A percentile compares a stretch with the other conserved stretches of the same genome.
These are phyloP conservation scores for Phytophthora europaea DNA, from an alignment of 352 stramenopile genomes.

Conservation along the genomic window DNA sequence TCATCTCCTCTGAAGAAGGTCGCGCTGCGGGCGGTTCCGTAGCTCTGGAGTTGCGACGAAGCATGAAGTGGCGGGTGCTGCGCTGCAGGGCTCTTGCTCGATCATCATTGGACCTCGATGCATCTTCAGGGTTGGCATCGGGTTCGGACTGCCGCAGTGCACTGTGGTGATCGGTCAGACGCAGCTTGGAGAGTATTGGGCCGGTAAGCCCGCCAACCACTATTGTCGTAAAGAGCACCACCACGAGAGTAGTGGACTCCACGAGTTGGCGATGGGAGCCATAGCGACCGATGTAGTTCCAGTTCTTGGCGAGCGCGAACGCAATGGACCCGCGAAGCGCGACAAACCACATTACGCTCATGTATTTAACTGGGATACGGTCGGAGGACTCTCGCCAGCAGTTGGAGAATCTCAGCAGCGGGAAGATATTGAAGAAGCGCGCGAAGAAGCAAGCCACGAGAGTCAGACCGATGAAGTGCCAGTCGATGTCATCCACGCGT, in stretches of 20 bases:
- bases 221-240: constrained; percentile 90
- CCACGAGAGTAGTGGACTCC: constrained; percentile 86
- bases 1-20: constrained; percentile 11
- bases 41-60: constrained; percentile 44
- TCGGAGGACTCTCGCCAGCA: constrained; percentile 59
- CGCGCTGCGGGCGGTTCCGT: constrained; percentile 27
- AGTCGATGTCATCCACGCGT: constrained; percentile 82
- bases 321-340: constrained; percentile 94
- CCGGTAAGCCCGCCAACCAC: constrained; percentile 84
- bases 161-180: constrained; percentile 49
- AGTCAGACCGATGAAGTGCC: constrained; percentile 80
- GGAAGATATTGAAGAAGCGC: constrained; percentile 85
- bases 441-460: constrained; percentile 71
- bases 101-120: constrained; percentile 34
- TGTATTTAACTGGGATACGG: constrained; percentile 73
- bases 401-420: constrained; percentile 76
- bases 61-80: constrained; percentile 73
- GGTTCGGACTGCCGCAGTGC: constrained; percentile 42
- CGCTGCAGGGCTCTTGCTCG: constrained; percentile 39
- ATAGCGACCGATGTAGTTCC: constrained; percentile 74
- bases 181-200: constrained; percentile 64
- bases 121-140: constrained; percentile 40
- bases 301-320: constrained; percentile 92
- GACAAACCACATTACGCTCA: constrained; percentile 93
- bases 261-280: constrained; percentile 83